Percentiles rank a stretch among this genome's conserved stretches.
These are phyloP conservation scores for Serendipita sp. DNA, from an alignment of 768 basidiomycete genomes.

Conservation along the genomic window DNA sequence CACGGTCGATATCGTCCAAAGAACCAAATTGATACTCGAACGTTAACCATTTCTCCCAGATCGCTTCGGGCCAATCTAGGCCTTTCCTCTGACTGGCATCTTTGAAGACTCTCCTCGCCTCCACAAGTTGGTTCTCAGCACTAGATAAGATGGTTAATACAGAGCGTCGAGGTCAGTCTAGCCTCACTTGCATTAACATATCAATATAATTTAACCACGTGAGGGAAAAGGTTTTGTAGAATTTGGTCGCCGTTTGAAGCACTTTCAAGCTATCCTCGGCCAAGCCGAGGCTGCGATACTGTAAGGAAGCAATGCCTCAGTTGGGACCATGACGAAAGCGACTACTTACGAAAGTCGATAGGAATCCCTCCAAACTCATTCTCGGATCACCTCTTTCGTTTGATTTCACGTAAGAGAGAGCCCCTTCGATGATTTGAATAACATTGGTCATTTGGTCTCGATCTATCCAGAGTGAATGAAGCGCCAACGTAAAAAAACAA, in stretches of 20 bases:
- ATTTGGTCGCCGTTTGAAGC: constrained; percentile 51
- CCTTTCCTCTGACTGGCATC: constrained; percentile 46
- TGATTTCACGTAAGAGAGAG: constrained; percentile 21
- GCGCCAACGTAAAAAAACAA: constrained; percentile 26
- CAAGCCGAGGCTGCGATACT: constrained; percentile 14
- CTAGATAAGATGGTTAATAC: constrained; percentile 33
- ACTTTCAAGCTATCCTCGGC: constrained; percentile 20
- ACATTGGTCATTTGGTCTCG: constrained; percentile 16
- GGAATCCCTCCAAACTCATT: not conserved
- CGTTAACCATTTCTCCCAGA: constrained; percentile 81
- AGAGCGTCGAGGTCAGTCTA: constrained; percentile 6
- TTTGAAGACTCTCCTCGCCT: constrained; percentile 50
- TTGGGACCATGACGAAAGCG: no score
- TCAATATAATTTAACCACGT: constrained; percentile 67
- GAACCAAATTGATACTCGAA: constrained; percentile 79
- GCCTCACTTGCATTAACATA: constrained; percentile 42
- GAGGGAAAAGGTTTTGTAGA: constrained; percentile 54
- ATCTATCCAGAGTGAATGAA: not conserved
- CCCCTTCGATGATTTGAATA: constrained; percentile 35
- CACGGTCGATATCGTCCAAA: constrained; percentile 45
- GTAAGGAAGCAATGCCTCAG: constrained; percentile 12
- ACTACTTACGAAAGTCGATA: not conserved
- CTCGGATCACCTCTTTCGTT: constrained; percentile 4
- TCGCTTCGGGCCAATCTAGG: constrained; percentile 87
- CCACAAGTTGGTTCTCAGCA: constrained; percentile 22